These are phyloP conservation scores for Paralagenidium karlingii DNA, from an alignment of 352 stramenopile species.

Conservation along the genomic window DNA sequence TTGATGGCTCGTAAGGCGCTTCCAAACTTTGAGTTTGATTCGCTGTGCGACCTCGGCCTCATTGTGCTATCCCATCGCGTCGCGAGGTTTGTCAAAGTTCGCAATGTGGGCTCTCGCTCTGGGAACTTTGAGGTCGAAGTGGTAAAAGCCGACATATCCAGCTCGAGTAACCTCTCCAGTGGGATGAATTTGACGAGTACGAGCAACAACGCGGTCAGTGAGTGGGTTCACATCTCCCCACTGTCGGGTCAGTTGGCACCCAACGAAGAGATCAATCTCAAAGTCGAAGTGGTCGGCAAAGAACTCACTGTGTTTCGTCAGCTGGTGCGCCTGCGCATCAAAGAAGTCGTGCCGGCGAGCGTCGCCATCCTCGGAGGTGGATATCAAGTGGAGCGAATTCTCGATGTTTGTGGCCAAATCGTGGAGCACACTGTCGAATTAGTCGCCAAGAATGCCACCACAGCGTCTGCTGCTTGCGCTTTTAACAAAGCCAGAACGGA, in stretches of 20 bases:
- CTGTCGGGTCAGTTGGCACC: conserved; percentile 15
- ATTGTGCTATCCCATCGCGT: conserved; percentile 47
- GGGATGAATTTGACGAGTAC: not conserved
- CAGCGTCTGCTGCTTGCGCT: conserved; percentile 4
- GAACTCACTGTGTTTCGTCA: conserved; percentile 24
- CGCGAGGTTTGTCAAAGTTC: conserved; percentile 32
- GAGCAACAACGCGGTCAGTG: not conserved
- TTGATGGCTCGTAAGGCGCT: conserved; percentile 36
- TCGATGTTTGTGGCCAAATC: conserved; percentile 70
- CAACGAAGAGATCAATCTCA: conserved; percentile 19
- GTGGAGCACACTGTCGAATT: conserved; percentile 83
- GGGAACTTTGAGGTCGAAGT: conserved; percentile 42
- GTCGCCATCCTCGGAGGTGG: not conserved
- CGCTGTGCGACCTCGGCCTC: conserved; percentile 46
- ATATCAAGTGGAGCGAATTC: conserved; percentile 33
- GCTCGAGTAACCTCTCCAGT: conserved; percentile 1
- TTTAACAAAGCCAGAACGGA: not conserved
- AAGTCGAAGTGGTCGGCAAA: conserved; percentile 25
- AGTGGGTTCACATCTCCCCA: conserved; percentile 16
- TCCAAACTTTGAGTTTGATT: conserved; percentile 40
- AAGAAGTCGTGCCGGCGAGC: too few species aligned
- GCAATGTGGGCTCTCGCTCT: conserved; percentile 25
- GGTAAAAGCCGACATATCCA: conserved; percentile 9
- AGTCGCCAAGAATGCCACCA: conserved; percentile 29
- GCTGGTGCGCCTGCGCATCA: conserved; percentile 28